These are phyloP conservation scores for Hanseniaspora vineae DNA, from an alignment of 805 yeast genomes.

Conservation along the genomic window DNA sequence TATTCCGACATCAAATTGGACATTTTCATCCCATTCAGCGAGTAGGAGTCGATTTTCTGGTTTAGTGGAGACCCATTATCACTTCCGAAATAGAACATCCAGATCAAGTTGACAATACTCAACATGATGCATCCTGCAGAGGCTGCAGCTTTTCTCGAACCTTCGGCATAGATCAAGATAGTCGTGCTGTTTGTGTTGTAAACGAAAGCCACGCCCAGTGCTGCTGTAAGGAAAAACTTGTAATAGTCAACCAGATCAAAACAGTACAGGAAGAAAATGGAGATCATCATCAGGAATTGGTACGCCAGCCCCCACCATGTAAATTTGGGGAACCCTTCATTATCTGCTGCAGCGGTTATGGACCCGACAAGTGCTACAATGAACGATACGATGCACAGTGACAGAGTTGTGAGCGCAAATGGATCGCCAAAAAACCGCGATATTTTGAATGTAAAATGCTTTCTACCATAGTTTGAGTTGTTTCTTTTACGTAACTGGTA, in stretches of 20 bases:
- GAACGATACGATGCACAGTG: constrained; percentile 73
- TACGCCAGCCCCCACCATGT: constrained; percentile 96
- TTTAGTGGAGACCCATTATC: constrained; percentile 82
- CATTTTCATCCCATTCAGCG: constrained; percentile 37
- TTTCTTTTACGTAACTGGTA: not conserved
- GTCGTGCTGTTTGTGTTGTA: constrained; percentile 80
- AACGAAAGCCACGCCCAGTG: constrained; percentile 54
- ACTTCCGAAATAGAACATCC: constrained; percentile 85
- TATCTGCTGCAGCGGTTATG: constrained; percentile 35
- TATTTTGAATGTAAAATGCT: constrained; percentile 19
- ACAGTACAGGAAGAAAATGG: constrained; percentile 41
- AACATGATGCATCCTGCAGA: constrained; percentile 84
- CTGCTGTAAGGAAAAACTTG: constrained; percentile 32
- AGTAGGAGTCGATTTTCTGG: constrained; percentile 73
- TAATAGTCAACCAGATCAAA: constrained; percentile 57
- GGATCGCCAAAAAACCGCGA: constrained; percentile 67
- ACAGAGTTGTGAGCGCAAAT: constrained; percentile 70
- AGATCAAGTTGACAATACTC: constrained; percentile 67
- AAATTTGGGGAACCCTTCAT: constrained; percentile 54
- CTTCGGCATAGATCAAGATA: constrained; percentile 54
- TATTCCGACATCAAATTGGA: constrained; percentile 17
- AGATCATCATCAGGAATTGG: constrained; percentile 47
- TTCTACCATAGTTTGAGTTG: not conserved
- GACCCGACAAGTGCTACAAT: constrained; percentile 81
- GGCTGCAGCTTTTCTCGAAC: constrained; percentile 65